These are phyloP conservation scores for Ammopiptanthus mongolicus DNA, from an alignment of 306 rosid species.

Conservation along the genomic window DNA sequence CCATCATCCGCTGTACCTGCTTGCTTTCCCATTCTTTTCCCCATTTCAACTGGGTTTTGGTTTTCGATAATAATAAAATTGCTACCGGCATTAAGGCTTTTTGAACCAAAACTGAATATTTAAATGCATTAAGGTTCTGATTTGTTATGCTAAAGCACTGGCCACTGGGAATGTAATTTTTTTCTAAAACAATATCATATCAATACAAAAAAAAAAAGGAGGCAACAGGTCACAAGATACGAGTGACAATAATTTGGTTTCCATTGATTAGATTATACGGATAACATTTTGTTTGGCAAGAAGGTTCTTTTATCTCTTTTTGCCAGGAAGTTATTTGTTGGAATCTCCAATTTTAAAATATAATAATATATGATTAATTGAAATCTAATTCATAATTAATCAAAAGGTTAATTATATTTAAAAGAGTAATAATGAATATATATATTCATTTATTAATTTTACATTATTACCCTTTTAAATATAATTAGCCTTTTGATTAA, in stretches of 20 bases:
- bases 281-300: neutral
- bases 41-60: neutral
- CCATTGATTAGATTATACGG: too few relatives aligned
- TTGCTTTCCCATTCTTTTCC: too few relatives aligned
- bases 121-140: too few relatives aligned
- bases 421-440: neutral
- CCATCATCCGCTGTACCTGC: constrained; percentile 22
- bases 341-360: neutral
- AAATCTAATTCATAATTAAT: neutral
- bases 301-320: too few relatives aligned
- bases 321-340: neutral
- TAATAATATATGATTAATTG: neutral
- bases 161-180: neutral
- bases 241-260: neutral
- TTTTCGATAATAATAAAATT: too few relatives aligned
- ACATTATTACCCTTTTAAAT: neutral
- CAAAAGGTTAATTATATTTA: neutral
- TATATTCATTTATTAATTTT: too few relatives aligned
- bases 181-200: neutral
- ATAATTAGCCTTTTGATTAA: neutral
- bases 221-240: neutral
- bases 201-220: neutral
- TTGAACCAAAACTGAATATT: neutral
- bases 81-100: neutral
- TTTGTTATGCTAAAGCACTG: too few relatives aligned